A percentile compares a stretch with the other conserved stretches of the same genome.
These are phyloP conservation scores for Apiospora kogelbergensis DNA, from an alignment of 2,329 filamentous ascomycete genomes.

Conservation along the genomic window DNA sequence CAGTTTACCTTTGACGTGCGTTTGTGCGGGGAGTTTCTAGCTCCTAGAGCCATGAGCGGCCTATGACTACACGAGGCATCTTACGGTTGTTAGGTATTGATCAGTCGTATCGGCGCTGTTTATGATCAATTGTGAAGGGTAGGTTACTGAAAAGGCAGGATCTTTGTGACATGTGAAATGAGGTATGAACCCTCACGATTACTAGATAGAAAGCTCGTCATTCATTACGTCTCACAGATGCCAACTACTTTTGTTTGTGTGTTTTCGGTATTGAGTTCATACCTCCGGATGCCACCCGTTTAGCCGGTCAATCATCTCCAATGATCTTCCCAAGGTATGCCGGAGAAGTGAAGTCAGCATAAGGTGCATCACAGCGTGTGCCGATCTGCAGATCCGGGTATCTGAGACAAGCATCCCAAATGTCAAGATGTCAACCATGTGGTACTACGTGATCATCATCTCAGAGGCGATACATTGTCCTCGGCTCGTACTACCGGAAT, in stretches of 20 bases:
- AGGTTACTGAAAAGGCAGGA: neutral
- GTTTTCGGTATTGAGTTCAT: no score
- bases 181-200: neutral
- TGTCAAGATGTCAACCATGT: neutral
- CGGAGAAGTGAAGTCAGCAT: neutral
- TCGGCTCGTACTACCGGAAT: neutral
- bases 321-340: neutral
- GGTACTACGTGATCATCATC: neutral
- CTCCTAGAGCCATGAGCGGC: neutral
- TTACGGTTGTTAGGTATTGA: neutral
- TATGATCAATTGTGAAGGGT: neutral
- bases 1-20: neutral
- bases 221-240: neutral
- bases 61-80: neutral
- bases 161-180: neutral
- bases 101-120: neutral
- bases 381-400: neutral
- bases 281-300: neutral
- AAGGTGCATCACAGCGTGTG: neutral
- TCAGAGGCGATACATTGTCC: neutral
- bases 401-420: neutral
- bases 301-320: neutral
- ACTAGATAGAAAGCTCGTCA: neutral
- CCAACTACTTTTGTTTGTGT: neutral
- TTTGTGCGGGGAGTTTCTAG: neutral